phyloP scores from a whole-genome alignment of 805 yeast species.

The Candida methanosorbosa region DNA sequence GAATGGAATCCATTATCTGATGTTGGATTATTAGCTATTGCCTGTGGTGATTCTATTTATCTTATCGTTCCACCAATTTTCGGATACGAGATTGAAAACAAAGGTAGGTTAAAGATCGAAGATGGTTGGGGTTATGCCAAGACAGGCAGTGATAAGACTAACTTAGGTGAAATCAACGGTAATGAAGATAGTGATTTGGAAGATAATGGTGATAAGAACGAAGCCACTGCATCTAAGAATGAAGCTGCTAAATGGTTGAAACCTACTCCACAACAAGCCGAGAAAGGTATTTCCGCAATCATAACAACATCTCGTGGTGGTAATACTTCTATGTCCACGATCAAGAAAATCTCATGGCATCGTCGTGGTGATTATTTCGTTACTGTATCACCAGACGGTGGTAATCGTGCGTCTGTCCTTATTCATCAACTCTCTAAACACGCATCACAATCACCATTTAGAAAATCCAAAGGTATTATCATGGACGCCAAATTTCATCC shows the following conservation, averaged over 20 bases:
- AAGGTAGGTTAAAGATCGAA: constrained; percentile 70
- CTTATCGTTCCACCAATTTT: constrained; percentile 85
- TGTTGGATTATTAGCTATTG: constrained; percentile 74
- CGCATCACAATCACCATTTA: constrained; percentile 91
- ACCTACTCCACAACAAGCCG: constrained; percentile 55
- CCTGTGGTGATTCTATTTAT: constrained; percentile 74
- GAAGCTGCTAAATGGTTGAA: constrained; percentile 71
- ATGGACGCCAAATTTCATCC: constrained; percentile 98
- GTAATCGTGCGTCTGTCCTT: constrained; percentile 70
- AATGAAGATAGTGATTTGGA: constrained; percentile 28
- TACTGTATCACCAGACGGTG: constrained; percentile 91
- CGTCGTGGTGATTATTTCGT: constrained; percentile 95
- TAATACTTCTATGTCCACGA: constrained; percentile 41
- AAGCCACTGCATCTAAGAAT: constrained; percentile 1
- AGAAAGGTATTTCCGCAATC: constrained; percentile 63
- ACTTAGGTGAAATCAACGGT: constrained; percentile 24
- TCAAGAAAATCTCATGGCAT: constrained; percentile 90
- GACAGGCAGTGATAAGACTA: constrained; percentile 19
- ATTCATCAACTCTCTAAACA: constrained; percentile 95
- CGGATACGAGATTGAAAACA: constrained; percentile 80
- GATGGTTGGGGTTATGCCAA: constrained; percentile 83
- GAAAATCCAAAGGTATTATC: constrained; percentile 84
- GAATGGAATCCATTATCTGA: constrained; percentile 84
- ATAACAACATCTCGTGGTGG: constrained; percentile 41
- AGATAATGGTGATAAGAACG: constrained; percentile 12